Evolutionary conservation across 805 yeast species (phyloP), one percentile per base, ranked within the genome.

Genomic region (Jamesozyma gamospora): DNA sequence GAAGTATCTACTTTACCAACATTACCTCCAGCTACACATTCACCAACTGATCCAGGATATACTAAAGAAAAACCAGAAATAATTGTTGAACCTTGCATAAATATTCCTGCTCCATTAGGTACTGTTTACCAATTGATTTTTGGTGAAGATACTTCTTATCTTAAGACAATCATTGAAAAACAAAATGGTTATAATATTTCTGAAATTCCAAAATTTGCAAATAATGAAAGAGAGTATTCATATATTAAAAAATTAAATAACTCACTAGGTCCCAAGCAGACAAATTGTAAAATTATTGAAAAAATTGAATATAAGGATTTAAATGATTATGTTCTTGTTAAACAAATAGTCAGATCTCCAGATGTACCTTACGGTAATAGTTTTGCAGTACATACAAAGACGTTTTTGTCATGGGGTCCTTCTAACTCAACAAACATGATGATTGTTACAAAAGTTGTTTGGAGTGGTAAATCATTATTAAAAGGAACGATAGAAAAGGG

Each of bases 401-500:
- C 74, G n/a, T 74, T 66, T 52, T 51, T 82, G 6, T 69, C 73
- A 14, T 83, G 94, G 94, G 66, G 62, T n/a, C 77, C 70, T 1
- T 66, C 67, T n/a, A 78, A 79, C 52, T 35, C 60, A 2, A 79
- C 90, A 0, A 64, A 62, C 19, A 42, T 83, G 27, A 65, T 65
- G 30, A 72, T 79, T n/a, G 67, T 75, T 3, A 77, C 82, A 1
- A 69, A 63, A 35, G 72, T 82, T 37, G 70, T 74, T 18, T 83
- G 94, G 94, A 65, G 78, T 0, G 84, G 82, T 5, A 77, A 77
- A 48, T 77, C 85, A 26, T 77, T 87, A 79, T 69, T 83, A 44
- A 82, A 80, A 56, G 75, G 84, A 19, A 76, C 83, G 0, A 74
- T 83, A 44, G 94, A 83, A 50, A 82, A 73, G 43, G 87, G 86